Evolutionary conservation across 2,329 filamentous ascomycete genomes (phyloP), one percentile per base, ranked within the genome.

Genomic region (Hymenoscyphus linearis): DNA sequence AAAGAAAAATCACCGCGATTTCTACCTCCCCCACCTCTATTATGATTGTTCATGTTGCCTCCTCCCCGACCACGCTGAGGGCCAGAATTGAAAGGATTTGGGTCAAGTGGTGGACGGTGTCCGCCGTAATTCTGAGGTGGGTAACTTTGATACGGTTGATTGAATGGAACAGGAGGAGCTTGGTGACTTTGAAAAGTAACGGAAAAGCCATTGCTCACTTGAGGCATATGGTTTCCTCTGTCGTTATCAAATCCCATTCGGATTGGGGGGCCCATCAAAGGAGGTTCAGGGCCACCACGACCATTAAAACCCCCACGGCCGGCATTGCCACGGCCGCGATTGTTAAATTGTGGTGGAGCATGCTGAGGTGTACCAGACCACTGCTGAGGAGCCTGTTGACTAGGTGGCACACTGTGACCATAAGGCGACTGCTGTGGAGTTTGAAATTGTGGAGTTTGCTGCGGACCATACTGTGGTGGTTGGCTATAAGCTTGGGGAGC

Each of bases 181-280:
- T 72, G 72, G 62, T 74, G 72, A 68, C 69, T 69, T 52, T 69
- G 66, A 62, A 72, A 69, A 52, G 74, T 74, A 22, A 71, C 71
- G 54, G 74, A 73, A 60, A 78, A 79, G 47, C 75, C 74, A 70
- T 68, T 74, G 73, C 77, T 77, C 73, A 77, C 75, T 73, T 78
- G 77, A 68, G 80, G 63, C 65, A 72, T 67, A 53, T 72, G 71
- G 60, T 70, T 64, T 55, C 79, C 75, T 55, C 77, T 75, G 61
- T 81, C 76, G 58, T 74, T 74, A 55, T 83, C 81, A 72, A 82
- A 82, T 3, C 80, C 80, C 76, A 83, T 82, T 60, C 78, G 78
- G 65, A 84, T 80, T 2, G 80, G 80, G 36, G 80, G 80, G 0
- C 79, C 83, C 82, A 80, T 82, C 67, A 79, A 75, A 70, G 79